These are phyloP conservation scores for Carex pumila DNA, from an alignment of 176 grass and related monocot genomes.

Conservation along the genomic window DNA sequence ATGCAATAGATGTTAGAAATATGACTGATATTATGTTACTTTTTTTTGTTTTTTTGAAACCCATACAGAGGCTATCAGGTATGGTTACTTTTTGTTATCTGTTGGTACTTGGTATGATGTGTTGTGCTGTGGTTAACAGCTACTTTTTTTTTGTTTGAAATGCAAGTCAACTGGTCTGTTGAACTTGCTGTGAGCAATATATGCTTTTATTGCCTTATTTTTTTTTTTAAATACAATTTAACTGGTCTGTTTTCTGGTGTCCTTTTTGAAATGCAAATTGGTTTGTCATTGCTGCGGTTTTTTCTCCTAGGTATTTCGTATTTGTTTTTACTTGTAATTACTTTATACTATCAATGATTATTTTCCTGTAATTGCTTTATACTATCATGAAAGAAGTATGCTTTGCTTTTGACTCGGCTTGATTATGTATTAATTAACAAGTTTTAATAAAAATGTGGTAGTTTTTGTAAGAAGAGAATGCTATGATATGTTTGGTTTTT, in stretches of 20 bases:
- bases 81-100: neutral
- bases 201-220: neutral
- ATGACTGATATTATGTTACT: neutral
- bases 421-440: neutral
- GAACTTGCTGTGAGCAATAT: neutral
- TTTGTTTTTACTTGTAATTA: no score
- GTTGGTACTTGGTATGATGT: neutral
- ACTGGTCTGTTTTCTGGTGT: neutral
- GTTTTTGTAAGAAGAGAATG: neutral
- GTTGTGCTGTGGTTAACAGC: neutral
- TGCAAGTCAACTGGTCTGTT: neutral
- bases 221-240: neutral
- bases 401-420: neutral
- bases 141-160: neutral
- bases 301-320: neutral
- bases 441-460: neutral
- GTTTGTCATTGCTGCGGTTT: neutral
- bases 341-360: neutral
- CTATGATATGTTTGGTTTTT: neutral
- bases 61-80: no score
- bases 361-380: neutral
- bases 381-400: neutral
- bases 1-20: neutral
- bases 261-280: neutral
- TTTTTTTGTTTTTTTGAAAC: no score